phyloP scores from a whole-genome alignment of 345 rosid species.

The Anacardium occidentale region DNA sequence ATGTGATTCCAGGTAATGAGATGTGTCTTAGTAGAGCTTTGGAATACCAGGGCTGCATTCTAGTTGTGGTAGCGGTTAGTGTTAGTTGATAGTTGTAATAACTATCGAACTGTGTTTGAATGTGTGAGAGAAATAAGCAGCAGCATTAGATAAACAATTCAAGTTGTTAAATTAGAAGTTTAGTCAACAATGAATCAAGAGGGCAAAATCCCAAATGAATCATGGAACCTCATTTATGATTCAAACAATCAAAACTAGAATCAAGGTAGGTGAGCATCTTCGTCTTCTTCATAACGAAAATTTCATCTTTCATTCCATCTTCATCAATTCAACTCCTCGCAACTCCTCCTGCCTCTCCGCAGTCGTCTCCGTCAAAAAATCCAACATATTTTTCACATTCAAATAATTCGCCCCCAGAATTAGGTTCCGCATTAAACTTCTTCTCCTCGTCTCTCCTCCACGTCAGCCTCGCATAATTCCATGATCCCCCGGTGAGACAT shows the following conservation, averaged over 20 bases:
- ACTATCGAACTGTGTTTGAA: background rate
- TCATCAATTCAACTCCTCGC: too few species aligned
- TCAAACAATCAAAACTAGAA: too few species aligned
- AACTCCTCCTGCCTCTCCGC: slow-evolving; percentile 42
- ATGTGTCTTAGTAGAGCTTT: background rate
- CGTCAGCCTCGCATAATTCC: slow-evolving; percentile 25
- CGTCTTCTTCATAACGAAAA: background rate
- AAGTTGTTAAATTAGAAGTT: too few species aligned
- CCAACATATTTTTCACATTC: slow-evolving; percentile 33
- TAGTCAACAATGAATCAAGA: background rate
- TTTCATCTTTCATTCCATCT: background rate
- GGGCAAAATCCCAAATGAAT: too few species aligned
- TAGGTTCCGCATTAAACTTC: slow-evolving; percentile 18
- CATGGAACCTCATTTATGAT: too few species aligned
- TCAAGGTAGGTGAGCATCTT: too few species aligned
- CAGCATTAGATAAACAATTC: too few species aligned
- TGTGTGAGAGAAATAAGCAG: too few species aligned
- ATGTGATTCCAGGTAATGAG: background rate
- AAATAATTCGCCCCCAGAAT: slow-evolving; percentile 36
- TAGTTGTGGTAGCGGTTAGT: slow-evolving; percentile 11
- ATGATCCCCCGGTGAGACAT: slow-evolving; percentile 26
- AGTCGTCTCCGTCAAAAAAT: slow-evolving; percentile 21
- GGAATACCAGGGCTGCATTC: background rate
- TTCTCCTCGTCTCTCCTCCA: slow-evolving; percentile 20
- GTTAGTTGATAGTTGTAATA: background rate